phyloP scores from a whole-genome alignment of 345 rosid genomes.

The Salix brachista region DNA sequence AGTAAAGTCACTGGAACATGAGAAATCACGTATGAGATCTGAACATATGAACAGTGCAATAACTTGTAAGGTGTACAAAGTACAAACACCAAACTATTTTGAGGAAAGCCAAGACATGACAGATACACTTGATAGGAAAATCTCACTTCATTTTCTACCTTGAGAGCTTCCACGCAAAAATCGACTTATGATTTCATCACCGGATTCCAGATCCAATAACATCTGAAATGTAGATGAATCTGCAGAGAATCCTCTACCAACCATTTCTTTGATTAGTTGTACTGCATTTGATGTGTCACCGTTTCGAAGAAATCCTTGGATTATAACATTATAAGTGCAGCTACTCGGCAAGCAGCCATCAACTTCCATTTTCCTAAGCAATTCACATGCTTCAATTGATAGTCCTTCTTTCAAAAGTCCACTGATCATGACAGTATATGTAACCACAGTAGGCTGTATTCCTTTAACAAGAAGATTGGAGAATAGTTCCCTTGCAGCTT shows the following conservation, averaged over 20 bases:
- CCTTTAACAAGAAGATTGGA: neutral
- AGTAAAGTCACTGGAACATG: too few relatives aligned
- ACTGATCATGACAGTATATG: neutral
- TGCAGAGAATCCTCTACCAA: neutral
- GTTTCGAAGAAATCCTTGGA: neutral
- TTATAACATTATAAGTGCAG: neutral
- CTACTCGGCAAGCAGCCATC: neutral
- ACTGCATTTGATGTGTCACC: neutral
- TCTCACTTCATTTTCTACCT: neutral
- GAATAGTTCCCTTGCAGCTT: neutral
- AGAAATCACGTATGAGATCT: too few relatives aligned
- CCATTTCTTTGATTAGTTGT: neutral
- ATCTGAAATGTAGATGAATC: neutral
- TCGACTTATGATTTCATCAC: neutral
- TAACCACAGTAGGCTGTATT: neutral
- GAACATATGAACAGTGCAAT: too few relatives aligned
- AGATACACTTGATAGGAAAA: neutral
- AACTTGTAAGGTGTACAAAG: too few relatives aligned
- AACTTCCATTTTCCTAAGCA: neutral
- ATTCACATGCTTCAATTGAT: neutral
- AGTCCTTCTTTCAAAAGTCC: neutral
- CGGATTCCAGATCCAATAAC: neutral
- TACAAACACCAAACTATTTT: too few relatives aligned
- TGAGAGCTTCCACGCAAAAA: neutral
- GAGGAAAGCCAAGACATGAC: neutral